Base-by-base conservation (phyloP, 768 basidiomycete species). In the Mycena metata region DNA sequence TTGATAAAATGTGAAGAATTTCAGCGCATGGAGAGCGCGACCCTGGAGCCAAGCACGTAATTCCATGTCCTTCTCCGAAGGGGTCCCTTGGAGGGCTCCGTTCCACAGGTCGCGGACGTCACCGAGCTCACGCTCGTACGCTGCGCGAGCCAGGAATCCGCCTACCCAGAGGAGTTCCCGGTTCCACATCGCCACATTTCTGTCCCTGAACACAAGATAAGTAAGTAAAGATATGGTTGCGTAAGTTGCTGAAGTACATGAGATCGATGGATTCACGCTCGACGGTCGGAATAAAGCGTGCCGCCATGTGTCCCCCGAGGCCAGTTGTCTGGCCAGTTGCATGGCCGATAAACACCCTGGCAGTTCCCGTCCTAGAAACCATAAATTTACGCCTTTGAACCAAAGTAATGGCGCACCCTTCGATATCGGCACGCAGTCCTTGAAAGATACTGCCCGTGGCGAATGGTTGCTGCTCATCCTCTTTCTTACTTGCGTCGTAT, bases 261-360 rank as follows among this genome's bases (percentile, higher is more conserved):
- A 96, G 82, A 79, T 95, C 96, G 69, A 96, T 92, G 0, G 92
- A 93, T 80, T 99, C 97, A 69, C 97, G 88, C 78, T 99, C 97
- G 10, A 99, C 96, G 0, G 96, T 98, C 12, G 96, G 94, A 64
- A 99, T 96, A 75, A 98, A 98, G 3, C 96, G 85, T 11, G 93
- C 91, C 0, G 95, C 81, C 80, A 87, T 85, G 72, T 86, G 86
- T 3, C 86, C 86, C 19, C 84, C 87, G 35, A 90, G 80, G 45
- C 97, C 96, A 1, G 96, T 97, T 12, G 96, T 97, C 80, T 99
- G 97, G 6, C 86, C 91, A 5, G 96, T 98, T 17, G 95, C 89
- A 77, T 96, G 95, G 12, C 93, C 93, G 67, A 98, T 96, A 79
- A 96, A 98, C n/a, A 96, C 84, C 26, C 90, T 89, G 3, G 94